Percentiles rank a stretch among this genome's conserved stretches.
phyloP scores from a whole-genome alignment of 2,329 filamentous ascomycete species.

The Cercospora zeina region DNA sequence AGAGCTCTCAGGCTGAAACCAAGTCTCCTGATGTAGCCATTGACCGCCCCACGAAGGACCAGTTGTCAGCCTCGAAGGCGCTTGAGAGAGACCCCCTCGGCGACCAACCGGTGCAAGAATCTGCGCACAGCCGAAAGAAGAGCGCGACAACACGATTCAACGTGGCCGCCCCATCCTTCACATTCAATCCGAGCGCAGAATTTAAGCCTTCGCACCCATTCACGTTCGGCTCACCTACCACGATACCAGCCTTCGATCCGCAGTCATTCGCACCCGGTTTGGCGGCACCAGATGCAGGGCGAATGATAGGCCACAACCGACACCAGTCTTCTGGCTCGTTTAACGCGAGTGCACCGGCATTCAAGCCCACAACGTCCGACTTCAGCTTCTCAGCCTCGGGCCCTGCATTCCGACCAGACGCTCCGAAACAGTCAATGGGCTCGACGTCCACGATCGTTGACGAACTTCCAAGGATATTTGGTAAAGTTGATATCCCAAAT shows the following conservation, averaged over 20 bases:
- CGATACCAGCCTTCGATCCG: conserved; percentile 13
- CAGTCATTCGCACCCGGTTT: neutral
- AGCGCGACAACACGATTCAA: conserved; percentile 69
- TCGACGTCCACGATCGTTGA: conserved; percentile 41
- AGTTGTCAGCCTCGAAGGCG: conserved; percentile 8
- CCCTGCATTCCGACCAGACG: conserved; percentile 36
- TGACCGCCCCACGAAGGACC: conserved; percentile 19
- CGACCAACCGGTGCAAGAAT: conserved; percentile 61
- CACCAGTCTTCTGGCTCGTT: conserved; percentile 49
- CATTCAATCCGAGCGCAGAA: conserved; percentile 62
- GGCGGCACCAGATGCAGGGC: neutral
- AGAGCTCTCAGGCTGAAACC: conserved; percentile 15
- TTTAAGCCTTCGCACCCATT: conserved; percentile 44
- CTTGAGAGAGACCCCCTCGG: conserved; percentile 31
- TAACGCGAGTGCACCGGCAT: conserved; percentile 57
- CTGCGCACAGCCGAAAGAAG: conserved; percentile 59
- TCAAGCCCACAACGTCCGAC: conserved; percentile 42
- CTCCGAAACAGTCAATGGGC: neutral
- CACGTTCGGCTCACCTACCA: conserved; percentile 26
- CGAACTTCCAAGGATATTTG: conserved; percentile 40
- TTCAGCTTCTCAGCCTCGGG: conserved; percentile 42
- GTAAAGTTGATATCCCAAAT: conserved; percentile 60
- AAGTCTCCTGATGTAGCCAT: conserved; percentile 8
- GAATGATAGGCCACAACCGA: conserved; percentile 28
- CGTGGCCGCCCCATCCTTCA: conserved; percentile 85